Base-by-base conservation (phyloP, 208 protist species). In the Polymyxa betae region DNA sequence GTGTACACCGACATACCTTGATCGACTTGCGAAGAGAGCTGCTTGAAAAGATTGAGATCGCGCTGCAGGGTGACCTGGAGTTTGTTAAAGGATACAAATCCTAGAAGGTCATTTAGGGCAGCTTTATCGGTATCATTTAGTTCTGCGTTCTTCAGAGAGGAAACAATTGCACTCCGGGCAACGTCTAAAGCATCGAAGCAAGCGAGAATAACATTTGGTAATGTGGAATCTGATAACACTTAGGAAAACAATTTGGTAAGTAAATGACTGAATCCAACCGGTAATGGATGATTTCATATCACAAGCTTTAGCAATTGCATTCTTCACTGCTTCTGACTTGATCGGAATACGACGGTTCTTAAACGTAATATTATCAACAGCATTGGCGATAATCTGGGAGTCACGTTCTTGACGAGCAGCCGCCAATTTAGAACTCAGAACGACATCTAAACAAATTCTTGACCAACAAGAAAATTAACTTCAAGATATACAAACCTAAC, bases 261-360 rank as follows among this genome's bases (percentile, higher is more conserved):
- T 24, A 60, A 60, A 60, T 29, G 24, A 60, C 5, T 24, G 24
- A 5, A 60, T 60, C 49, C 24, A 24, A 60, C 49, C 49, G 5
- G 49, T 60, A 24, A 60, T 60, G 5, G 12, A 5, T 29, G 49
- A 5, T 29, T 29, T 24, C 49, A 60, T 5, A n/a, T 82, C 72
- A 82, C 5, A 5, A 12, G 72, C 72, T 35, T 43, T 35, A 5
- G 72, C 40, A 43, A 82, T 35, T 20, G 72, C 72, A 12, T 5
- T 82, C n/a, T 82, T 82, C 5, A 82, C 72, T 16, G 72, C 72
- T 20, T 82, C 72, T 5, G 72, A 82, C n/a, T 45, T 35, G 72
- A 82, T 82, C 72, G 72, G 72, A n/a, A 82, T 82, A 5, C 5
- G 5, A 20, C 5, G n/a, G 72, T n/a, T n/a, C 5, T 35, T 43